Percentiles rank a stretch among this genome's conserved stretches.
phyloP scores from a whole-genome alignment of 2,329 filamentous ascomycete species.

The Alternaria brassicae region DNA sequence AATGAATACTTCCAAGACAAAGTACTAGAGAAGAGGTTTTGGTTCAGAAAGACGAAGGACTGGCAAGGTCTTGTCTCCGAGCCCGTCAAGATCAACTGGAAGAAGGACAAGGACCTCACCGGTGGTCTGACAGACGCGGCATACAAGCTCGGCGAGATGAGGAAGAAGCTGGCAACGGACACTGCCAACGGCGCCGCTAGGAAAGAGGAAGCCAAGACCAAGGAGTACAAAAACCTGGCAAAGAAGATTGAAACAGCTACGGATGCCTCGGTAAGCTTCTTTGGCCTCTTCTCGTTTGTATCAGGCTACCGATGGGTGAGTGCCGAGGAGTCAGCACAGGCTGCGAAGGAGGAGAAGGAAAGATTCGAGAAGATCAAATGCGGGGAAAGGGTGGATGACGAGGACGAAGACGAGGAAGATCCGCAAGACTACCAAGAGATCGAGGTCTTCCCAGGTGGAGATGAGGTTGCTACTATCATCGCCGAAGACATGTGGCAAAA shows the following conservation, averaged over 20 bases:
- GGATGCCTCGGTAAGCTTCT: slow-evolving; percentile 78
- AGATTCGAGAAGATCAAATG: slow-evolving; percentile 57
- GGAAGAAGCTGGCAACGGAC: slow-evolving; percentile 48
- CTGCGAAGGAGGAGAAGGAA: slow-evolving; percentile 67
- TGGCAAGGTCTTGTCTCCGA: slow-evolving; percentile 84
- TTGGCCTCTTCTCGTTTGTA: slow-evolving; percentile 83
- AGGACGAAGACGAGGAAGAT: slow-evolving; percentile 62
- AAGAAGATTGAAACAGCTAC: slow-evolving; percentile 64
- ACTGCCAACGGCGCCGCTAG: slow-evolving; percentile 50
- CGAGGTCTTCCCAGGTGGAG: slow-evolving; percentile 88
- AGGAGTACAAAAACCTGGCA: slow-evolving; percentile 63
- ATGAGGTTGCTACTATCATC: slow-evolving; percentile 79
- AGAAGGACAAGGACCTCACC: slow-evolving; percentile 79
- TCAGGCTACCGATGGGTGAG: slow-evolving; percentile 70
- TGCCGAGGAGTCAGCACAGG: slow-evolving; percentile 73
- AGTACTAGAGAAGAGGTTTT: slow-evolving; percentile 89
- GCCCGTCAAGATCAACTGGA: slow-evolving; percentile 84
- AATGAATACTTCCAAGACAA: slow-evolving; percentile 85
- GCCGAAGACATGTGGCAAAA: slow-evolving; percentile 88
- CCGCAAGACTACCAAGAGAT: slow-evolving; percentile 71
- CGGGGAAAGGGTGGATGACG: slow-evolving; percentile 50
- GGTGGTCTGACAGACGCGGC: slow-evolving; percentile 78
- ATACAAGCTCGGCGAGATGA: slow-evolving; percentile 71
- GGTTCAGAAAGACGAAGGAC: slow-evolving; percentile 74
- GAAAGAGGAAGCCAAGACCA: slow-evolving; percentile 62